A percentile compares a stretch with the other conserved stretches of the same genome.
Conservation (phyloP, 73 alveolate genomes). For the Stentor coeruleus region DNA sequence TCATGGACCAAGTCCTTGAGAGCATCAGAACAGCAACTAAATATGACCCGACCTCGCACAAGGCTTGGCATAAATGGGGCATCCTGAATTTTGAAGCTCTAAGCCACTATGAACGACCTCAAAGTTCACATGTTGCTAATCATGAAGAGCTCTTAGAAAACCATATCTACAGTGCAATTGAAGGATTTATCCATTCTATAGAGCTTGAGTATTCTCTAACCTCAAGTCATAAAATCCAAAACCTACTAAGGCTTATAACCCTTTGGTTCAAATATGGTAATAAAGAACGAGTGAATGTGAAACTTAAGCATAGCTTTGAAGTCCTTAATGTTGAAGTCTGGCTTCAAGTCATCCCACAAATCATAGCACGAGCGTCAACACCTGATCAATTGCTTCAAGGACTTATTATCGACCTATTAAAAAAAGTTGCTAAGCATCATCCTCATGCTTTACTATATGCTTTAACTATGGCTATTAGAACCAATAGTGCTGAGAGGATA, state of each 20-base stretch:
- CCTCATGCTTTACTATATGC: slow-evolving; percentile 94
- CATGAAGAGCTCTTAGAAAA: neutral
- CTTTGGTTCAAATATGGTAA: slow-evolving; percentile 76
- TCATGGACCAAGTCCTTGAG: slow-evolving; percentile 48
- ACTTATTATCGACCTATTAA: slow-evolving; percentile 74
- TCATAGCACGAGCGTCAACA: slow-evolving; percentile 91
- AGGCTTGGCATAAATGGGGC: slow-evolving; percentile 92
- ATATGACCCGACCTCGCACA: slow-evolving; percentile 57
- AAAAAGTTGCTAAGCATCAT: slow-evolving; percentile 71
- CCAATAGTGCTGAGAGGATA: slow-evolving; percentile 80
- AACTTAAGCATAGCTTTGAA: slow-evolving; percentile 75
- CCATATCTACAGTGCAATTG: slow-evolving; percentile 18
- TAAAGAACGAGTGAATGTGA: slow-evolving; percentile 64
- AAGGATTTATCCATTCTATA: slow-evolving; percentile 32
- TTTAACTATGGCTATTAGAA: slow-evolving; percentile 84
- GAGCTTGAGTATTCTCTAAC: slow-evolving; percentile 44
- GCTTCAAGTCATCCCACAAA: slow-evolving; percentile 96
- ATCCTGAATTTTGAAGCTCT: slow-evolving; percentile 68
- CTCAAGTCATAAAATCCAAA: slow-evolving; percentile 49
- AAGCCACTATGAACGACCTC: slow-evolving; percentile 31
- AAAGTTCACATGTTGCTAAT: neutral
- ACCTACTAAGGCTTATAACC: slow-evolving; percentile 81
- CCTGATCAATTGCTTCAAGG: slow-evolving; percentile 69
- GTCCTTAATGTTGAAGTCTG: slow-evolving; percentile 79
- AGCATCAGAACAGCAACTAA: slow-evolving; percentile 72